Evolutionary conservation across 2,329 filamentous ascomycete species (phyloP), one percentile per base, ranked within the genome.

Genomic region (Xylariaceae sp.): DNA sequence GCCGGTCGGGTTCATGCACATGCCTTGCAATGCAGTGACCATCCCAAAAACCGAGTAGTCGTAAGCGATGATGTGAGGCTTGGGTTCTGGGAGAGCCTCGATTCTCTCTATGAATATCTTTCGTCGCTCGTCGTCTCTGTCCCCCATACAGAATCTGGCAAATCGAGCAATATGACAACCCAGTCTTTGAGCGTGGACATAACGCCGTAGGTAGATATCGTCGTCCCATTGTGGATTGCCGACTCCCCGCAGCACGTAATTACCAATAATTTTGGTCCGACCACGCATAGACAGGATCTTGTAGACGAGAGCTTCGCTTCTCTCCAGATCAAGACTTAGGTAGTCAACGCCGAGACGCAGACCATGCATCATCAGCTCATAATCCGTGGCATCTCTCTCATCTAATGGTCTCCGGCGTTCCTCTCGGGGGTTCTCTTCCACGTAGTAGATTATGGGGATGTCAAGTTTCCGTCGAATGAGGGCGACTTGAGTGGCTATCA

Each of bases 341-440:
- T 85, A 89, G 56, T 88, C 86, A 1, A 87, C 84, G 1, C 82
- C 85, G 50, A 89, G 77, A 11, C 86, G 82, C 18, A 89, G 73
- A 4, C 86, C 87, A 62, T 88, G 83, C 47, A 83, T 78, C 18
- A 88, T 76, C 34, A 88, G 73, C 57, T 81, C 77, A 11, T 83
- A 72, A 66, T 88, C 87, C 55, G 76, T 70, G 5, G 69, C 54
- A 56, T 76, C 70, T 58, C 71, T 74, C 61, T 78, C 76, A 10
- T 74, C 73, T 2, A 67, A 64, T 1, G 72, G 47, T 37, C 76
- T 70, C 45, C 69, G 69, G n/a, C 74, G 71, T 65, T 77, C 75
- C 45, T 75, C 75, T 18, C 76, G 74, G 0, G 77, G 77, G 44
- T 74, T 73, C 56, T 81, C 79, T 66, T 85, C 82, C 17, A 85